phyloP scores from a whole-genome alignment of 2,329 filamentous ascomycete species.

The Stachybotrys elegans region DNA sequence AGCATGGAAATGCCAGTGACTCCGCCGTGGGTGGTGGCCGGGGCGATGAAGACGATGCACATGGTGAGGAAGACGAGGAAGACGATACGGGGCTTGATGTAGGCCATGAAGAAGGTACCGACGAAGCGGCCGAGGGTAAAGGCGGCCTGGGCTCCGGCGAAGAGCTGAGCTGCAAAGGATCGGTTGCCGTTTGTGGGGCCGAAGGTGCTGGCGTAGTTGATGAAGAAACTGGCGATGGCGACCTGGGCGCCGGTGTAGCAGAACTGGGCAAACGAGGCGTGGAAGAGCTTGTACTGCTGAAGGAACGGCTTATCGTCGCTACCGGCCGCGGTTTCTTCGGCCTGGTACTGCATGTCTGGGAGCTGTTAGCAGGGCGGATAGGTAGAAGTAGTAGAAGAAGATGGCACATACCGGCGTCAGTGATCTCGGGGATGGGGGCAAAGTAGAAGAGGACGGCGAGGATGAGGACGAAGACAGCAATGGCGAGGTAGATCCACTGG shows the following conservation, averaged over 20 bases:
- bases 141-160: conserved; percentile 68
- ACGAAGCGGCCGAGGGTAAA: conserved; percentile 70
- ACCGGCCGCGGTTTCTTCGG: conserved; percentile 45
- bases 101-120: conserved; percentile 63
- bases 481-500: conserved; percentile 72
- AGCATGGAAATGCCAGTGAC: conserved; percentile 54
- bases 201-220: conserved; percentile 66
- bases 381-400: too few relatives aligned
- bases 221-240: conserved; percentile 63
- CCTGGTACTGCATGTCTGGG: conserved; percentile 61
- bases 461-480: conserved; percentile 64
- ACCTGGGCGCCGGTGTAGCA: conserved; percentile 73
- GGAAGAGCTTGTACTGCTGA: conserved; percentile 72
- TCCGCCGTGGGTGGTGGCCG: conserved; percentile 41
- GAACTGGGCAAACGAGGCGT: conserved; percentile 71
- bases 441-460: conserved; percentile 64
- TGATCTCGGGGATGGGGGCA: conserved; percentile 66
- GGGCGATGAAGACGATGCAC: conserved; percentile 58
- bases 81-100: conserved; percentile 58
- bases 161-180: conserved; percentile 58
- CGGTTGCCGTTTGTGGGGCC: conserved; percentile 43
- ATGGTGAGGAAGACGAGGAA: conserved; percentile 61
- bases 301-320: conserved; percentile 57
- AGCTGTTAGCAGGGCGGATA: too few relatives aligned
- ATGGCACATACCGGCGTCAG: conserved; percentile 34